Evolutionary conservation across 2,329 filamentous ascomycete genomes (phyloP).

Genomic region (Septoria petroselini): DNA sequence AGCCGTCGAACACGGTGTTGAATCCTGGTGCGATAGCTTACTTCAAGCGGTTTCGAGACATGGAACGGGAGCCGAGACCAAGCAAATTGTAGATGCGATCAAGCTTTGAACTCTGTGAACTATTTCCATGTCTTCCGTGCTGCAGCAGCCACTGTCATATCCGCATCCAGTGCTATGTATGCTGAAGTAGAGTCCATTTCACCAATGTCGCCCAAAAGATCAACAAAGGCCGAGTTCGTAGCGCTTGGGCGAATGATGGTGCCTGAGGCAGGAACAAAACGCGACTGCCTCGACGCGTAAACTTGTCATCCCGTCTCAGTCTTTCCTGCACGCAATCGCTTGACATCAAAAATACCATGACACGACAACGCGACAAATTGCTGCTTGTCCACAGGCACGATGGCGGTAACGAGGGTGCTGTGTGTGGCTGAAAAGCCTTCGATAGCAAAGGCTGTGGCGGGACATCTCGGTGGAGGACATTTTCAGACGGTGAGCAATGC

Average conservation of each 20-base stretch:
- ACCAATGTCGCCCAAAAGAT: no score
- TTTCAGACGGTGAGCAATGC: constrained; percentile 62
- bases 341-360: constrained; percentile 1
- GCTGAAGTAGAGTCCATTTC: no score
- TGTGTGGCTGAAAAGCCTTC: constrained; percentile 88
- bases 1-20: constrained; percentile 40
- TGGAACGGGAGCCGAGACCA: constrained; percentile 30
- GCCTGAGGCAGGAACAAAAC: not conserved
- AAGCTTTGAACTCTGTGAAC: not conserved
- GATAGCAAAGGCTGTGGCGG: constrained; percentile 89
- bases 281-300: constrained; percentile 4
- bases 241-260: not conserved
- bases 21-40: constrained; percentile 41
- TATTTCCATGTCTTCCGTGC: no score
- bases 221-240: no score
- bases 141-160: no score
- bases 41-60: constrained; percentile 38
- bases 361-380: not conserved
- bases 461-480: constrained; percentile 77
- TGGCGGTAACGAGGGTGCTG: constrained; percentile 56
- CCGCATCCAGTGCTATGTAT: no score
- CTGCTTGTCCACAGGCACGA: constrained; percentile 24
- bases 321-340: constrained; percentile 1
- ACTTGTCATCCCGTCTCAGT: not conserved
- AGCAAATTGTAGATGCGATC: constrained; percentile 28